Evolutionary conservation across 176 grass and related monocot genomes (phyloP).

Genomic region (Coix lacrymajobi): DNA sequence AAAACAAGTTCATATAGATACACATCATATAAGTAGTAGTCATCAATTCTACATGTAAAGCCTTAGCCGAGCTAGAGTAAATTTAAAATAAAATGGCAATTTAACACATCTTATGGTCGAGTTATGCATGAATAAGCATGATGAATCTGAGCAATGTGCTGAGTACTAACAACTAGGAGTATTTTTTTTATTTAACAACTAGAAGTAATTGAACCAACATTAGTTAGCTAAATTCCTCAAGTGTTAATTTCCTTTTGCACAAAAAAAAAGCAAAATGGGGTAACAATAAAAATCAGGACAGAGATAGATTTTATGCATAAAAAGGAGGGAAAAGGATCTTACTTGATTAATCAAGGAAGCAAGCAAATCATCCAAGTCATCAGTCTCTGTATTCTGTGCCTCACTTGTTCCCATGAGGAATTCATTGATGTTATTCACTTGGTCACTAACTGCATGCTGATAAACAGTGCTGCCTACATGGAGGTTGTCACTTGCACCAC

Average conservation of each 20-base stretch:
- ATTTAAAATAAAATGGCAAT: background rate
- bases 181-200: no score
- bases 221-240: background rate
- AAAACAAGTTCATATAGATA: background rate
- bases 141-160: background rate
- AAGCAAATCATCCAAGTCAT: background rate
- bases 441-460: background rate
- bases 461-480: background rate
- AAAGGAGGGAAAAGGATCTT: constrained; percentile 2
- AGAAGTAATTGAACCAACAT: background rate
- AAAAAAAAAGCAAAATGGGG: background rate
- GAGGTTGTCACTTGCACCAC: constrained; percentile 3
- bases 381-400: background rate
- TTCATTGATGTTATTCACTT: constrained; percentile 2
- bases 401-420: background rate
- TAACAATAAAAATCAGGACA: background rate
- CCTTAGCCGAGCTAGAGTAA: background rate
- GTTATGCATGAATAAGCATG: background rate
- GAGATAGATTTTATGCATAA: background rate
- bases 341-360: background rate
- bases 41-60: background rate
- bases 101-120: background rate
- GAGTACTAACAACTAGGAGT: background rate
- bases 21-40: background rate
- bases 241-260: background rate